phyloP scores from a whole-genome alignment of 2,329 filamentous ascomycete species.

The Verticillium klebahnii region DNA sequence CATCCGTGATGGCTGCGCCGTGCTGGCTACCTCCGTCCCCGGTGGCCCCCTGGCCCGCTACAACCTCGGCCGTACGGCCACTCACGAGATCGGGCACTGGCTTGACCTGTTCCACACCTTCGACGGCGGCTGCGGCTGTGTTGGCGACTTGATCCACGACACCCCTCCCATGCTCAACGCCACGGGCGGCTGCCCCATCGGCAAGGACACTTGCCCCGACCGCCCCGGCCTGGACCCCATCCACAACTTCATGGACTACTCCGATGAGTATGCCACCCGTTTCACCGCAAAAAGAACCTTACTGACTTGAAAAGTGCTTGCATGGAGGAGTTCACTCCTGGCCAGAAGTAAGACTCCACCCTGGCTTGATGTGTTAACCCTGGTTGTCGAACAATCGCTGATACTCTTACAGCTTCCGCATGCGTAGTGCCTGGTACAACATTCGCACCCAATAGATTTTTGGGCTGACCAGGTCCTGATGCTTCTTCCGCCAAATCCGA shows the following conservation, averaged over 20 bases:
- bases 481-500: no score
- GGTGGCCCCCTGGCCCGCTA: slow-evolving; percentile 29
- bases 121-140: slow-evolving; percentile 30
- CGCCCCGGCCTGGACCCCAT: slow-evolving; percentile 27
- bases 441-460: slow-evolving; percentile 22
- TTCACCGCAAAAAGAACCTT: slow-evolving; percentile 18
- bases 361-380: no score
- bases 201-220: slow-evolving; percentile 28
- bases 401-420: slow-evolving; percentile 20
- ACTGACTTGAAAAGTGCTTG: slow-evolving; percentile 28
- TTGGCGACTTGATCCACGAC: slow-evolving; percentile 34
- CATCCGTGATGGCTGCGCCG: slow-evolving; percentile 33
- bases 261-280: slow-evolving; percentile 31
- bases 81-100: slow-evolving; percentile 45
- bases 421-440: slow-evolving; percentile 30
- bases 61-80: slow-evolving; percentile 25
- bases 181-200: slow-evolving; percentile 29
- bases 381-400: background rate
- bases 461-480: background rate
- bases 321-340: slow-evolving; percentile 39
- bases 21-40: slow-evolving; percentile 30
- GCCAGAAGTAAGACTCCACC: slow-evolving; percentile 22
- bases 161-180: slow-evolving; percentile 31
- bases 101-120: slow-evolving; percentile 44
- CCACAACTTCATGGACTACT: slow-evolving; percentile 36